Evolutionary conservation across 2,329 filamentous ascomycete genomes (phyloP).

Genomic region (Nemania sp.): DNA sequence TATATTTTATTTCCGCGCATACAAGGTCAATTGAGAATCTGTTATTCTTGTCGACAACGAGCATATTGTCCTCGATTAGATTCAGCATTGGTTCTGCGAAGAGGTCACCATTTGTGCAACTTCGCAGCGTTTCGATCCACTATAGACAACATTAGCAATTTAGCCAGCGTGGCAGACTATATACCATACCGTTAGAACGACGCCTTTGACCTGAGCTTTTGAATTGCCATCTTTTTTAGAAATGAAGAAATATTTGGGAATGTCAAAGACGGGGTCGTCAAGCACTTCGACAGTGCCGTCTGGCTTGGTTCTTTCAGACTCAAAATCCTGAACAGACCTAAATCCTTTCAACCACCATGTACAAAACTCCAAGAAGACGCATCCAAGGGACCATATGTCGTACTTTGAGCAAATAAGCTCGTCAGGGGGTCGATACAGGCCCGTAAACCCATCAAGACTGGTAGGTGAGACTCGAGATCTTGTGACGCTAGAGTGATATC

Average conservation of each 20-base stretch:
- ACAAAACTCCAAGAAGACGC: conserved; percentile 10
- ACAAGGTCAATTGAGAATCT: background rate
- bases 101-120: background rate
- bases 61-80: conserved; percentile 5
- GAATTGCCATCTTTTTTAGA: background rate
- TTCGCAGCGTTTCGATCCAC: conserved; percentile 1
- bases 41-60: conserved; percentile 3
- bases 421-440: conserved; percentile 2
- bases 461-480: conserved; percentile 2
- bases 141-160: background rate
- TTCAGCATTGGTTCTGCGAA: conserved; percentile 2
- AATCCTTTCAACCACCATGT: conserved; percentile 7
- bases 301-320: background rate
- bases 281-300: background rate
- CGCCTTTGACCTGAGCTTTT: background rate
- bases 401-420: conserved; percentile 5
- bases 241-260: background rate
- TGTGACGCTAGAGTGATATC: conserved; percentile 6
- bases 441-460: background rate
- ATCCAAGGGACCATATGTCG: conserved; percentile 18
- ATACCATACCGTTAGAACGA: background rate
- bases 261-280: too few relatives aligned
- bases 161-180: background rate
- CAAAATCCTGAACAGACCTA: background rate
- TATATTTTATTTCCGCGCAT: too few relatives aligned